Conservation (phyloP, 306 rosid species). For the Medicago truncatula region MtrunA17r5.0-ANR NC_053043.1:32627501-32628000, state of each 20-base stretch:
- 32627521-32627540: background rate
- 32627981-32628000: background rate
- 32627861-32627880: slow-evolving; percentile 79
- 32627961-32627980: background rate
- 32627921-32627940: background rate
- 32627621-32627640: slow-evolving; percentile 1
- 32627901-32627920: background rate
- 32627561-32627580: background rate
- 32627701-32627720: slow-evolving; percentile 60
- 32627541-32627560: background rate
- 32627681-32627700: slow-evolving; percentile 57
- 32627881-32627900: slow-evolving; percentile 10
- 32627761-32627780: slow-evolving; percentile 85
- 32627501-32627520: background rate
- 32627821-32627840: slow-evolving; percentile 69
- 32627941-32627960: background rate
- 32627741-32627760: slow-evolving; percentile 62
- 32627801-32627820: slow-evolving; percentile 56
- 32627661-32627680: slow-evolving; percentile 15
- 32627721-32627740: too few species aligned
- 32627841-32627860: slow-evolving; percentile 70
- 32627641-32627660: background rate
- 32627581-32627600: background rate
- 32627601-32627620: background rate
- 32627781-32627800: slow-evolving; percentile 84